These are phyloP conservation scores for Cytospora schulzeri DNA, from an alignment of 2,329 filamentous ascomycete species.

Conservation along the genomic window DNA sequence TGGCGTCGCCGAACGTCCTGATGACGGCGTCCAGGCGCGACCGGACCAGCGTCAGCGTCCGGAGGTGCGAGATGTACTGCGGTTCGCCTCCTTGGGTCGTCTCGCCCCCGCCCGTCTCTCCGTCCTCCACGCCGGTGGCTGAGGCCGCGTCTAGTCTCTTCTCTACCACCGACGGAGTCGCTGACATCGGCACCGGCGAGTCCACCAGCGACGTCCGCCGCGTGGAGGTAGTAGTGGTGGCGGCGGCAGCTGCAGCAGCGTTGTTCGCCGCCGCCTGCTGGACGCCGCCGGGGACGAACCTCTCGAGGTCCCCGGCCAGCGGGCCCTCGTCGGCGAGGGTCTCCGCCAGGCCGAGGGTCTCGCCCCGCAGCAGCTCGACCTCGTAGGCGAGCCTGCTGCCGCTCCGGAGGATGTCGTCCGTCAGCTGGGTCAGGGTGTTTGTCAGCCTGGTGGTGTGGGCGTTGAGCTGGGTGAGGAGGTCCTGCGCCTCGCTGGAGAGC, in stretches of 20 bases:
- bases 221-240: slow-evolving; percentile 30
- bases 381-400: slow-evolving; percentile 89
- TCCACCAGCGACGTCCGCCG: slow-evolving; percentile 18
- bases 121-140: neutral
- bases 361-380: slow-evolving; percentile 88
- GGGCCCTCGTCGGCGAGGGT: slow-evolving; percentile 65
- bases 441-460: slow-evolving; percentile 85
- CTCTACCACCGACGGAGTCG: slow-evolving; percentile 12
- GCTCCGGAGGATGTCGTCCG: slow-evolving; percentile 90
- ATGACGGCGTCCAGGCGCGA: slow-evolving; percentile 86
- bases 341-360: slow-evolving; percentile 80
- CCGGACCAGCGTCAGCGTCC: slow-evolving; percentile 80
- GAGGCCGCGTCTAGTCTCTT: slow-evolving; percentile 3
- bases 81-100: slow-evolving; percentile 51
- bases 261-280: neutral
- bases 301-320: slow-evolving; percentile 69
- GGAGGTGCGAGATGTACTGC: slow-evolving; percentile 74
- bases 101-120: neutral
- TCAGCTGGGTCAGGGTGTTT: slow-evolving; percentile 80
- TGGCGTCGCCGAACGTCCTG: slow-evolving; percentile 88
- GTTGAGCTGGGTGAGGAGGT: slow-evolving; percentile 83
- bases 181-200: slow-evolving; percentile 25
- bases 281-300: slow-evolving; percentile 64
- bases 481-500: slow-evolving; percentile 78
- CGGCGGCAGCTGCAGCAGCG: neutral